phyloP scores from a whole-genome alignment of 306 rosid genomes.

The Cicer arietinum region DNA sequence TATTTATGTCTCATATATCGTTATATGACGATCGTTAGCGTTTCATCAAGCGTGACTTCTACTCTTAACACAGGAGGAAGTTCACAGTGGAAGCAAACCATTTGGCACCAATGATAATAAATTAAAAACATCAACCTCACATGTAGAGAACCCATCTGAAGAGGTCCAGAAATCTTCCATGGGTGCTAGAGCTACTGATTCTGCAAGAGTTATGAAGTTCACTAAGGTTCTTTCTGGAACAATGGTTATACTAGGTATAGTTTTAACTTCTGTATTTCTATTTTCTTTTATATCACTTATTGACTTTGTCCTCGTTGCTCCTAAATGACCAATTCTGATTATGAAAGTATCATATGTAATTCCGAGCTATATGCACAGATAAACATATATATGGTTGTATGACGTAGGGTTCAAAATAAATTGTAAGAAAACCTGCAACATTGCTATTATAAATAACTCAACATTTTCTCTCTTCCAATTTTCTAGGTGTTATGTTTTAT shows the following conservation, averaged over 20 bases:
- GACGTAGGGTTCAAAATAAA: slow-evolving; percentile 6
- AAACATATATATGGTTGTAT: neutral
- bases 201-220: slow-evolving; percentile 87
- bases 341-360: slow-evolving; percentile 18
- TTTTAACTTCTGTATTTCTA: slow-evolving; percentile 16
- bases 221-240: slow-evolving; percentile 83
- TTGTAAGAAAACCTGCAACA: neutral
- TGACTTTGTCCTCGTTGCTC: slow-evolving; percentile 17
- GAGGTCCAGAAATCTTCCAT: slow-evolving; percentile 60
- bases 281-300: slow-evolving; percentile 29
- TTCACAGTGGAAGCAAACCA: slow-evolving; percentile 52
- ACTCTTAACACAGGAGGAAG: slow-evolving; percentile 67
- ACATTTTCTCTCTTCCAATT: neutral
- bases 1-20: neutral
- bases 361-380: slow-evolving; percentile 14
- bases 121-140: slow-evolving; percentile 54
- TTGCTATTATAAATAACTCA: slow-evolving; percentile 9
- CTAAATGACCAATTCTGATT: slow-evolving; percentile 1
- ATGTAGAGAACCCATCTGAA: slow-evolving; percentile 53
- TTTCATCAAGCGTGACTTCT: slow-evolving; percentile 46
- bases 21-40: slow-evolving; percentile 8
- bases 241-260: slow-evolving; percentile 70
- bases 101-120: slow-evolving; percentile 52
- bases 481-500: neutral
- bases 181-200: slow-evolving; percentile 92